Evolutionary conservation across 495 filamentous ascomycete genomes (phyloP), one percentile per base, ranked within the genome.

Genomic region (Oidiodendron maius): DNA sequence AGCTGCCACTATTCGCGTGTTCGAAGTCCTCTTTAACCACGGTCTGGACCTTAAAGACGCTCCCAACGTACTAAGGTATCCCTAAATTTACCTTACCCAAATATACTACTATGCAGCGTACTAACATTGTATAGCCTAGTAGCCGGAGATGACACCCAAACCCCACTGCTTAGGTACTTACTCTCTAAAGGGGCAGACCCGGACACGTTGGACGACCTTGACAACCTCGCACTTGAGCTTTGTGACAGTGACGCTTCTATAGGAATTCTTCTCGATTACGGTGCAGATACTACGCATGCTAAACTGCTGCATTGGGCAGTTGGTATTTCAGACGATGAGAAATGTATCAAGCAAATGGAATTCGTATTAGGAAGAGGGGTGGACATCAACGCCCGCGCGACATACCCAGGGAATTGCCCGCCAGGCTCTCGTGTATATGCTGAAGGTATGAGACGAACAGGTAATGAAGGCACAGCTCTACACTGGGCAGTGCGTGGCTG

Each of bases 401-500:
- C 24, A 22, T 42, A 42, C 24, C 3, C 39, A 3, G 39, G 39
- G 12, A 22, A 17, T 22, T 3, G 15, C 4, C 13, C 6, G 15
- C 39, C 39, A 20, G 39, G 39, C 12, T 17, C 39, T 6, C 13
- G 18, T 3, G 6, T 13, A 20, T 42, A 42, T n/a, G 20, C n/a
- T 4, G 4, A 8, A 3, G 39, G 39, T 20, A 42, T 42, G 39
- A 42, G 39, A 42, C 3, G 3, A 5, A 42, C 39, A 22, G 39
- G 11, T 3, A 42, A 42, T 42, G 39, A 22, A 42, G 39, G 39
- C 4, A 42, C 39, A 22, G 39, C 39, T 12, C 15, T 42, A 22
- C 39, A 42, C 18, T 42, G 39, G 39, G 20, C 20, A 22, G 39
- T 42, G 6, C 9, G 39, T 8, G 39, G 39, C 5, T 42, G n/a